These are phyloP conservation scores for Brasilioporus rufonigricans DNA, from an alignment of 768 basidiomycete genomes.

Conservation along the genomic window DNA sequence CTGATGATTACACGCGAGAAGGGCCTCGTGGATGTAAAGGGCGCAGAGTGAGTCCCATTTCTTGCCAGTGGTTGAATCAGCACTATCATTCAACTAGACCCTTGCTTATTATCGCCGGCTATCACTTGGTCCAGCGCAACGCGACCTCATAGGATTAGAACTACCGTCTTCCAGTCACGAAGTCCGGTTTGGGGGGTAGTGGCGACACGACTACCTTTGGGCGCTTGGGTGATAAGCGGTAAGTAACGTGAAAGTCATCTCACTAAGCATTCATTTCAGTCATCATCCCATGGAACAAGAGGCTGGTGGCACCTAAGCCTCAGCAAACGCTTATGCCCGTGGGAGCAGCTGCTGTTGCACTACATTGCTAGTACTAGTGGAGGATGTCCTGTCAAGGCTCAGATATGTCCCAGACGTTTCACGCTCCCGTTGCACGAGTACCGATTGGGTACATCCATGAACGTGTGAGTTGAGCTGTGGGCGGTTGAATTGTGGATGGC, in stretches of 20 bases:
- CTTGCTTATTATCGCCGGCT: neutral
- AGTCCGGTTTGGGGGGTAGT: too few species aligned
- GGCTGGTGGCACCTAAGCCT: neutral
- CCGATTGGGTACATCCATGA: too few species aligned
- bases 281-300: too few species aligned
- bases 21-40: slow-evolving; percentile 9
- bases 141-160: neutral
- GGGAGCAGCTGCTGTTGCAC: neutral
- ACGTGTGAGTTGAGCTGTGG: too few species aligned
- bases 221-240: slow-evolving; percentile 1
- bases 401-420: neutral
- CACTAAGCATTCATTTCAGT: neutral
- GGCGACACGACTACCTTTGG: neutral
- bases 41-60: neutral
- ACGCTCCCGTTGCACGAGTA: neutral
- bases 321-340: neutral
- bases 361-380: neutral
- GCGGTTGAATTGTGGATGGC: too few species aligned
- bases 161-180: too few species aligned
- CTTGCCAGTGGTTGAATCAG: neutral
- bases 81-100: neutral
- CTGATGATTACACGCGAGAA: neutral
- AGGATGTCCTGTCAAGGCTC: too few species aligned
- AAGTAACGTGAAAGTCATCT: neutral
- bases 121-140: neutral